Evolutionary conservation across 768 basidiomycete genomes (phyloP).

Genomic region (Suillus ampliporus): DNA sequence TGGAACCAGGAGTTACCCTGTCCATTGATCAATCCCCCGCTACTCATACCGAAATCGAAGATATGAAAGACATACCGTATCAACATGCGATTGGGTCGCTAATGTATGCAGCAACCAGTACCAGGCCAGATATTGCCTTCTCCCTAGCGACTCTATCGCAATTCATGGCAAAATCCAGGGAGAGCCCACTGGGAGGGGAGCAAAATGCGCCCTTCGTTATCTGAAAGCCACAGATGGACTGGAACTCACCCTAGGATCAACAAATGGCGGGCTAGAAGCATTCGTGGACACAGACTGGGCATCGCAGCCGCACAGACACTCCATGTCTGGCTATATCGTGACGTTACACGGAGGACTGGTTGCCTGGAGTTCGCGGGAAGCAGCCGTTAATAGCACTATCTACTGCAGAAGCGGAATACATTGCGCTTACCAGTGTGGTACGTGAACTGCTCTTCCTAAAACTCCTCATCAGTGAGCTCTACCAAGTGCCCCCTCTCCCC

Average conservation of each 20-base stretch:
- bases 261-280: neutral
- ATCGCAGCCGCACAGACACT: slow-evolving; percentile 23
- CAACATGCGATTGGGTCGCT: slow-evolving; percentile 15
- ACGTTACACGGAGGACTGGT: slow-evolving; percentile 18
- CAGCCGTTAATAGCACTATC: slow-evolving; percentile 32
- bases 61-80: slow-evolving; percentile 10
- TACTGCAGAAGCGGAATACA: slow-evolving; percentile 35
- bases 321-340: slow-evolving; percentile 32
- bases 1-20: slow-evolving; percentile 17
- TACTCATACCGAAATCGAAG: neutral
- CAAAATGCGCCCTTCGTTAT: slow-evolving; percentile 24
- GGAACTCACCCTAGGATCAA: neutral
- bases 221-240: slow-evolving; percentile 12
- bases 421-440: slow-evolving; percentile 10
- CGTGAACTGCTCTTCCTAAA: too few species aligned
- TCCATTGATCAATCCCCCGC: slow-evolving; percentile 6
- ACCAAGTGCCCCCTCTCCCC: too few species aligned
- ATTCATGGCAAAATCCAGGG: slow-evolving; percentile 28
- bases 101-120: slow-evolving; percentile 18
- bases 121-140: slow-evolving; percentile 30
- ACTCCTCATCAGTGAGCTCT: too few species aligned
- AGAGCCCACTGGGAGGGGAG: slow-evolving; percentile 26
- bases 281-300: slow-evolving; percentile 35
- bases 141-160: slow-evolving; percentile 25
- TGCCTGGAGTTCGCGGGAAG: slow-evolving; percentile 17